Evolutionary conservation across 352 stramenopile genomes (phyloP).

Genomic region (Globisporangium cystogenes): DNA sequence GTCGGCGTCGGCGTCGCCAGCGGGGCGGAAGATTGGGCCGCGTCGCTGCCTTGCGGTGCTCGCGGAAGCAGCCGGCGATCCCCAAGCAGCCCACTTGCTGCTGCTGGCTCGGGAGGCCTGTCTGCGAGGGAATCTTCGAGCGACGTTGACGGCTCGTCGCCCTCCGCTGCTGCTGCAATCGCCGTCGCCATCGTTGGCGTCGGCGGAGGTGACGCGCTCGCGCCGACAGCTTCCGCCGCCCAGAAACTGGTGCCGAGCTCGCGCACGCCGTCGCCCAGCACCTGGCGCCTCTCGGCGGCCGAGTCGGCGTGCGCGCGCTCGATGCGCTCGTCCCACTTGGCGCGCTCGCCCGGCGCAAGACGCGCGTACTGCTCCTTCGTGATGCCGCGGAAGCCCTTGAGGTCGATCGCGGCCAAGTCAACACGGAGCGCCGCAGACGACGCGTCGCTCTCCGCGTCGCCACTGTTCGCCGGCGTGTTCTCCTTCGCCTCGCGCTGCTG

Average conservation of each 20-base stretch:
- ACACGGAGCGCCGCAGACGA: background rate
- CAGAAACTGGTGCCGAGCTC: constrained; percentile 46
- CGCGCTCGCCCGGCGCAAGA: constrained; percentile 32
- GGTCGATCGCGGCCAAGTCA: constrained; percentile 18
- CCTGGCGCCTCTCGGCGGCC: constrained; percentile 23
- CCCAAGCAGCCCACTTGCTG: background rate
- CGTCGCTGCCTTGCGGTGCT: background rate
- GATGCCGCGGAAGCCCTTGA: constrained; percentile 56
- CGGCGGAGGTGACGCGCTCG: background rate
- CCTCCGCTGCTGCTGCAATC: background rate
- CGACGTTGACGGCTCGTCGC: background rate
- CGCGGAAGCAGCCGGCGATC: background rate
- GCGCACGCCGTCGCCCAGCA: constrained; percentile 38
- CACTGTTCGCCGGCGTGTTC: background rate
- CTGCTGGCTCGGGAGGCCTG: background rate
- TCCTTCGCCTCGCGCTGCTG: constrained; percentile 10
- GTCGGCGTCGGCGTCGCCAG: background rate
- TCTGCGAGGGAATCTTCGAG: background rate
- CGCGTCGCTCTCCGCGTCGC: background rate
- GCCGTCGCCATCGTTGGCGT: background rate
- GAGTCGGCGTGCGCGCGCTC: constrained; percentile 40
- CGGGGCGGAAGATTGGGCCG: background rate
- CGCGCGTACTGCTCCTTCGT: constrained; percentile 55
- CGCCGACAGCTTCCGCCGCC: constrained; percentile 15
- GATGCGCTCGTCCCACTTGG: constrained; percentile 58